phyloP scores from a whole-genome alignment of 1,284 basidiomycete species.

The Trichosporon coremiiforme region DNA sequence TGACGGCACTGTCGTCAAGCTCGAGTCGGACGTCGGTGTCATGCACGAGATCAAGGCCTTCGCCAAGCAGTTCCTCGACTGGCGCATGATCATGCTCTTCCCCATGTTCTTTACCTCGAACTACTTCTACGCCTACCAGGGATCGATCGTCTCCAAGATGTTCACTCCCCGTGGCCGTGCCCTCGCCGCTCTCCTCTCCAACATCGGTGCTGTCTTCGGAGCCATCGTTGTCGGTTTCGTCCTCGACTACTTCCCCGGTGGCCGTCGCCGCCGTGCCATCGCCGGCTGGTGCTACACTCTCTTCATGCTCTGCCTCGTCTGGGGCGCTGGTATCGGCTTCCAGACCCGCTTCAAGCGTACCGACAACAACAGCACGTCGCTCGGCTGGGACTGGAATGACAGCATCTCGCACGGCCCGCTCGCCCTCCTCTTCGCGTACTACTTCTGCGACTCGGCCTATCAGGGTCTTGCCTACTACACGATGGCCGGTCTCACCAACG shows the following conservation, averaged over 20 bases:
- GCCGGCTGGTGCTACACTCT: conserved; percentile 39
- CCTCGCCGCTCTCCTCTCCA: conserved; percentile 42
- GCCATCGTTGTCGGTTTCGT: conserved; percentile 48
- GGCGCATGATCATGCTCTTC: conserved; percentile 45
- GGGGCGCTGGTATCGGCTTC: conserved; percentile 46
- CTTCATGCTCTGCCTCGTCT: conserved; percentile 41
- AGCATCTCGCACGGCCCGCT: conserved; percentile 23
- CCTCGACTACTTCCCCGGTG: conserved; percentile 45
- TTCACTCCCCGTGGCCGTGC: conserved; percentile 50
- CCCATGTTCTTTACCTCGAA: conserved; percentile 50
- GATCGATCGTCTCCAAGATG: conserved; percentile 42
- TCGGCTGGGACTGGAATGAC: conserved; percentile 22
- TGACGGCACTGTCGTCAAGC: conserved; percentile 47
- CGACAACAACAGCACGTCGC: neutral
- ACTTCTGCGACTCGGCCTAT: conserved; percentile 53
- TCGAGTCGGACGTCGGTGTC: conserved; percentile 33
- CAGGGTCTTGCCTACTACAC: conserved; percentile 54
- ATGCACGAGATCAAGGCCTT: conserved; percentile 42
- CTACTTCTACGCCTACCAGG: conserved; percentile 50
- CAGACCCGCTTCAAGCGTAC: conserved; percentile 34
- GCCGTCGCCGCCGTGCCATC: conserved; percentile 43
- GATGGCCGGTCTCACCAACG: conserved; percentile 41
- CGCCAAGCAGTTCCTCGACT: conserved; percentile 43
- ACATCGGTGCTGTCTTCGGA: conserved; percentile 47
- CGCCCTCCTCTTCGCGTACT: conserved; percentile 39